Evolutionary conservation across 805 yeast genomes (phyloP), one percentile per base, ranked within the genome.

Genomic region (Candida endomychidarum): DNA sequence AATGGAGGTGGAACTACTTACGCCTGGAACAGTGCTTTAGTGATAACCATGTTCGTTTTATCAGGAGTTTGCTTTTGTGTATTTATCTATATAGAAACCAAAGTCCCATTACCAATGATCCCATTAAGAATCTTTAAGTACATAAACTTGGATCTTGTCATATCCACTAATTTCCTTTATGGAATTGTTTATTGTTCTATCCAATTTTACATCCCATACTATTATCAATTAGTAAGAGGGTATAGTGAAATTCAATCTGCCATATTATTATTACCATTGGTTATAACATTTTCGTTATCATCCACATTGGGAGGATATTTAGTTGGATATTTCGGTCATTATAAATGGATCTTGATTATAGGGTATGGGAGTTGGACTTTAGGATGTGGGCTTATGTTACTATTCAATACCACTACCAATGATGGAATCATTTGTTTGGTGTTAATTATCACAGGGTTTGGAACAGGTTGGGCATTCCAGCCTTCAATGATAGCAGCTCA

Each of bases 1-100:
- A 70, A 73, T 46, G 81, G 82, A 12, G 88, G 86, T 22, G 87
- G 87, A 2, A 61, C 74, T 8, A 61, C 73, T 7, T 80, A 70
- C 51, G 54, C 64, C 0, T 83, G 88, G 89, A 48, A 69, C 47
- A 73, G 69, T 38, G 39, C 63, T 0, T 34, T 65, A 7, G 65
- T 65, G 3, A 67, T 67, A 18, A 48, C 48, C 10, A 55, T 66
- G 54, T 63, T 67, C 37, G 47, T 54, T 5, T 51, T 64, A n/a
- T 71, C 72, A 2, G 62, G 63, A 2, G 18, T 54, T 8, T 52
- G 58, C 16, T 61, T 74, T 15, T 42, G 70, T 1, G 42, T 53
- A 0, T 80, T 83, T 40, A 23, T 79, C 6, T 18, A 76, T 3
- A 65, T 75, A 20, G 86, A 83, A 49, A 62, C 69, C 63, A 72